Evolutionary conservation across 2,329 filamentous ascomycete genomes (phyloP).

Genomic region (Diaporthe sp.): DNA sequence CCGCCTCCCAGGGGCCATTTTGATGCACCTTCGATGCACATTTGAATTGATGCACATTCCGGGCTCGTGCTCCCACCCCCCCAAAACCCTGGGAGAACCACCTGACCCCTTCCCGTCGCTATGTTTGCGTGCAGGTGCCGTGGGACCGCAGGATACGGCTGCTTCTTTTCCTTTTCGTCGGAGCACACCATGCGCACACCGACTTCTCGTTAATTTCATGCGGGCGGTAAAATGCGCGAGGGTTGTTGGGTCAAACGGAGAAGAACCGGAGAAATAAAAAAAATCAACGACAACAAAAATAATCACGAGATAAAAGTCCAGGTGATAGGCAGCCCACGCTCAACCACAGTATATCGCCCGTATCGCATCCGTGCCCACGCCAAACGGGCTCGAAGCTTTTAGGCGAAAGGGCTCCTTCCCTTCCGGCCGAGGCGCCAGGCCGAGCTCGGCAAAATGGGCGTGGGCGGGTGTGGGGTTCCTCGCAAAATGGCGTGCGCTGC

Average conservation of each 20-base stretch:
- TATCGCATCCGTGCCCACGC: neutral
- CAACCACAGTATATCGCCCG: neutral
- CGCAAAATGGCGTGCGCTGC: constrained; percentile 16
- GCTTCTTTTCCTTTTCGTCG: constrained; percentile 8
- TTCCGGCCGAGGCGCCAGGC: constrained; percentile 21
- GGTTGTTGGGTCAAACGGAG: neutral
- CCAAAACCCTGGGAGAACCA: neutral
- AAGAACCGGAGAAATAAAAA: neutral
- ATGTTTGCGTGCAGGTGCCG: neutral
- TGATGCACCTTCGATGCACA: constrained; percentile 3
- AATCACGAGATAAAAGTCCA: neutral
- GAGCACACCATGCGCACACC: constrained; percentile 19
- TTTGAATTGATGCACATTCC: constrained; percentile 1
- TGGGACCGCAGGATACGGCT: neutral
- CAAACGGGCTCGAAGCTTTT: constrained; percentile 15
- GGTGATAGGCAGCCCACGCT: neutral
- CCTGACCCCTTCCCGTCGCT: neutral
- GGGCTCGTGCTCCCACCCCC: constrained; percentile 21
- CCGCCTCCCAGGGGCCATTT: neutral
- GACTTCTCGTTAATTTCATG: constrained; percentile 2
- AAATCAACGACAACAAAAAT: neutral
- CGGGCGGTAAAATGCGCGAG: constrained; percentile 2
- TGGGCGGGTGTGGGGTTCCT: constrained; percentile 1
- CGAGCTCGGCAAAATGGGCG: constrained; percentile 26
- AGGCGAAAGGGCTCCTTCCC: constrained; percentile 22